A percentile compares a stretch with the other conserved stretches of the same genome.
Conservation (phyloP, 2,329 filamentous ascomycete genomes). For the Penicillium sp. region DNA sequence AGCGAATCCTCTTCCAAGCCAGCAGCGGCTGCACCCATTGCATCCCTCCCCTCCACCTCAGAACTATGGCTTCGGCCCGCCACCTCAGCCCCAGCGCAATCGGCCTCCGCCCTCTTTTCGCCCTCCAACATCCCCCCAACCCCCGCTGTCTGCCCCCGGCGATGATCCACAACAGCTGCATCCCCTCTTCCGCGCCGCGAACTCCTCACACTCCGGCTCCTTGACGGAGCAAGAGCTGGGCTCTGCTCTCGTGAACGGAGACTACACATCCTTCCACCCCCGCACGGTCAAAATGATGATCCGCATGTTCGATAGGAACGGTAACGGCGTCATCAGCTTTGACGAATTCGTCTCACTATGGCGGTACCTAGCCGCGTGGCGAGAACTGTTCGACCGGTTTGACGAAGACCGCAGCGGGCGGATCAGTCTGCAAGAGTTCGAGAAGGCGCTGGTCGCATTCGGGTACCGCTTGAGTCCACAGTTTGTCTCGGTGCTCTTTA, state of each 20-base stretch:
- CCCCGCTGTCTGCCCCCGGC: constrained; percentile 46
- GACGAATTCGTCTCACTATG: constrained; percentile 95
- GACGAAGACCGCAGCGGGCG: constrained; percentile 81
- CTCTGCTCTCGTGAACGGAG: constrained; percentile 88
- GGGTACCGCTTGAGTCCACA: constrained; percentile 80
- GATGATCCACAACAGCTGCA: constrained; percentile 60
- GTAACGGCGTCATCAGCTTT: constrained; percentile 82
- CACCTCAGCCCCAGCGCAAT: constrained; percentile 50
- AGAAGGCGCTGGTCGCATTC: constrained; percentile 84
- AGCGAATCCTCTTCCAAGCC: constrained; percentile 15
- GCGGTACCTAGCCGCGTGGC: constrained; percentile 93
- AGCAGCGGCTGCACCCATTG: constrained; percentile 33
- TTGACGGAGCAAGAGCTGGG: constrained; percentile 82
- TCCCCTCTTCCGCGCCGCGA: constrained; percentile 83
- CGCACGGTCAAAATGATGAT: constrained; percentile 99
- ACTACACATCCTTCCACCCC: constrained; percentile 88
- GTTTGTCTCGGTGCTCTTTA: constrained; percentile 81
- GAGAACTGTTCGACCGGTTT: constrained; percentile 90
- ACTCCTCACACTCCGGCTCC: constrained; percentile 69
- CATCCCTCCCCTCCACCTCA: constrained; percentile 41
- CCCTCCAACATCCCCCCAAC: constrained; percentile 61
- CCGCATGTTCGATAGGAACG: constrained; percentile 95
- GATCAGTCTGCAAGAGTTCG: constrained; percentile 82
- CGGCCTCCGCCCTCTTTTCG: constrained; percentile 56
- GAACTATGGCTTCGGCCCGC: constrained; percentile 49